Conservation (phyloP, 2,329 filamentous ascomycete genomes). For the Cladophialophora carrionii region DNA sequence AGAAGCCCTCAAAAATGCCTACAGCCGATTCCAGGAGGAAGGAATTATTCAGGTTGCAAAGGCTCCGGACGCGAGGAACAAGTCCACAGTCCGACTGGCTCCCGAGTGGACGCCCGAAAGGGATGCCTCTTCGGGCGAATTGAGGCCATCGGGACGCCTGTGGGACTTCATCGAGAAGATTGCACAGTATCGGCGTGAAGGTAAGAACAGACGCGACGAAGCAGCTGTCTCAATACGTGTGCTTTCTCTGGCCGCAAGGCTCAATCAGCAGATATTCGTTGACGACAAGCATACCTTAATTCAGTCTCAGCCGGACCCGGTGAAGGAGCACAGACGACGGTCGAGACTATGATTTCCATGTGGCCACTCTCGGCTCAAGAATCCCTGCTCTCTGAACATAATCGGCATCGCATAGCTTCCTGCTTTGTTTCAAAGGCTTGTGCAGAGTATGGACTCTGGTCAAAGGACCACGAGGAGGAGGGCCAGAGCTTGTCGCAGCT, state of each 20-base stretch:
- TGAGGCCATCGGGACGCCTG: constrained; percentile 72
- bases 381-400: neutral
- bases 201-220: constrained; percentile 94
- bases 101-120: constrained; percentile 74
- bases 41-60: constrained; percentile 79
- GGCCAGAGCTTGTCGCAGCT: neutral
- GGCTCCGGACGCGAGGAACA: constrained; percentile 56
- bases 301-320: constrained; percentile 6
- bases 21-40: constrained; percentile 84
- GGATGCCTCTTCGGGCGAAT: constrained; percentile 61
- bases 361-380: constrained; percentile 38
- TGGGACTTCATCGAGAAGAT: constrained; percentile 95
- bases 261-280: constrained; percentile 71
- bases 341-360: constrained; percentile 24
- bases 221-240: constrained; percentile 85
- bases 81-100: constrained; percentile 64
- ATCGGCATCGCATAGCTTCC: neutral
- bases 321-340: constrained; percentile 21
- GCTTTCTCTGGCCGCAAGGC: constrained; percentile 71
- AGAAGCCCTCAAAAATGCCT: constrained; percentile 93
- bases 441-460: neutral
- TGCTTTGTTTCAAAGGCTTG: neutral
- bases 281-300: constrained; percentile 43
- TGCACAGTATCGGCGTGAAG: constrained; percentile 78
- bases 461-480: neutral